phyloP scores from a whole-genome alignment of 805 yeast genomes.

The Cyberlindnera maclurae region DNA sequence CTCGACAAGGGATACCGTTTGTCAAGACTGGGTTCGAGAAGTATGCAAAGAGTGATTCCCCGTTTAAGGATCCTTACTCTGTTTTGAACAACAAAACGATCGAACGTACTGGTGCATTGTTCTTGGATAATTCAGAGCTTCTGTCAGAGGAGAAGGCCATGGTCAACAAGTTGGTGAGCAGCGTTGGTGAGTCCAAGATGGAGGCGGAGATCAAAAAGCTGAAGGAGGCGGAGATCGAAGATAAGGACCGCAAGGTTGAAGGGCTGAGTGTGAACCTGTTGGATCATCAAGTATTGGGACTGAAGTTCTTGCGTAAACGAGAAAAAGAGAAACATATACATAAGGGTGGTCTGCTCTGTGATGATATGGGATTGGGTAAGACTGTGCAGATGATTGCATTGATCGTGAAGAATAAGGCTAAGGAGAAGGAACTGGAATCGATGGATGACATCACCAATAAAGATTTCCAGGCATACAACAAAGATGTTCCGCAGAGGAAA shows the following conservation, averaged over 20 bases:
- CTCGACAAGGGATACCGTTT: constrained; percentile 6
- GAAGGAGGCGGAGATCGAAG: constrained; percentile 9
- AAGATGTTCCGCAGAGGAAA: constrained; percentile 11
- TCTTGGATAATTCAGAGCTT: constrained; percentile 12
- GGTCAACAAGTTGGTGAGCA: constrained; percentile 11
- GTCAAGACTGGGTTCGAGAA: constrained; percentile 13
- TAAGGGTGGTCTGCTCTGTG: constrained; percentile 66
- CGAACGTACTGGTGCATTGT: constrained; percentile 13
- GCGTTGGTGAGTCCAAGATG: constrained; percentile 12
- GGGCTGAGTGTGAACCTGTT: constrained; percentile 34
- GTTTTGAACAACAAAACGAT: constrained; percentile 11
- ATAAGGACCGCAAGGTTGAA: constrained; percentile 22
- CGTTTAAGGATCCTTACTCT: constrained; percentile 21
- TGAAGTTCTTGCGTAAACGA: constrained; percentile 33
- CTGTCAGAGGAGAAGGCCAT: constrained; percentile 7
- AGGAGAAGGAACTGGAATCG: constrained; percentile 8
- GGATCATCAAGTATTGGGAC: constrained; percentile 42
- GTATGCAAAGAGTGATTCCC: constrained; percentile 15
- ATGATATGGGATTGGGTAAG: constrained; percentile 88
- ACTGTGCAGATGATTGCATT: constrained; percentile 73
- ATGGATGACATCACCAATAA: constrained; percentile 6
- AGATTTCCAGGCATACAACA: constrained; percentile 2
- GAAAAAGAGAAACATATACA: constrained; percentile 24
- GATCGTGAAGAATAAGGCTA: constrained; percentile 27
- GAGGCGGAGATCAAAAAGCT: constrained; percentile 11